A percentile compares a stretch with the other conserved stretches of the same genome.
Evolutionary conservation across 495 filamentous ascomycete species (phyloP).

Genomic region (Pyrenopolyporus hunteri): DNA sequence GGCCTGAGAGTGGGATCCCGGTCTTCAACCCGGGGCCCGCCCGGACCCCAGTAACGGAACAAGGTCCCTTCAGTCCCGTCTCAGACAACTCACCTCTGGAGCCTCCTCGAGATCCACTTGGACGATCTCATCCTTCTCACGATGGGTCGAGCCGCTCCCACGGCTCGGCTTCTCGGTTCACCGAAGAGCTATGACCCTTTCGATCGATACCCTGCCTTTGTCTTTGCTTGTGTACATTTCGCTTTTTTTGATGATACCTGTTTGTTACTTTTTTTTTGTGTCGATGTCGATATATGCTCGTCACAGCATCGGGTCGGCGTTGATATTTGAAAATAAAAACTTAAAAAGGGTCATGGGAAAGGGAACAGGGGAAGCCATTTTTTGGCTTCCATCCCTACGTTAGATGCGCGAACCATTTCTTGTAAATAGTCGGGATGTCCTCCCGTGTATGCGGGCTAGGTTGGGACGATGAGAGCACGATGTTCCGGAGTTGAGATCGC

Average conservation of each 20-base stretch:
- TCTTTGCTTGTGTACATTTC: conserved; percentile 27
- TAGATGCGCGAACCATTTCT: conserved; percentile 30
- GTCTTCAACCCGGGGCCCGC: conserved; percentile 53
- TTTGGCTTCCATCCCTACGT: conserved; percentile 19
- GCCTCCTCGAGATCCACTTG: conserved; percentile 46
- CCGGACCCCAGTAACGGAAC: conserved; percentile 51
- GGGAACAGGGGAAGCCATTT: conserved; percentile 3
- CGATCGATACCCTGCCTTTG: conserved; percentile 29
- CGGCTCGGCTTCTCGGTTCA: conserved; percentile 55
- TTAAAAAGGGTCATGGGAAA: conserved; percentile 11
- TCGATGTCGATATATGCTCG: conserved; percentile 13
- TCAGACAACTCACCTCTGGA: conserved; percentile 29
- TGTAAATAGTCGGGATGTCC: conserved; percentile 34
- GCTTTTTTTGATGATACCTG: conserved; percentile 37
- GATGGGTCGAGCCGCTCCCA: conserved; percentile 51
- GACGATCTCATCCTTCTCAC: conserved; percentile 52
- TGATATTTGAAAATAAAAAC: conserved; percentile 31
- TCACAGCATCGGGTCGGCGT: conserved; percentile 36
- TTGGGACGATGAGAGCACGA: conserved; percentile 22
- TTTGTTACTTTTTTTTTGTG: conserved; percentile 24
- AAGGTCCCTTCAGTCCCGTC: conserved; percentile 48
- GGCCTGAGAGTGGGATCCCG: conserved; percentile 53
- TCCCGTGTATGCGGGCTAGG: conserved; percentile 14
- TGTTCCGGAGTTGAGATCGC: conserved; percentile 25
- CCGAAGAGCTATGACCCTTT: conserved; percentile 55